A percentile compares a stretch with the other conserved stretches of the same genome.
phyloP scores from a whole-genome alignment of 139 green algal genomes.

The Microglena sp. region DNA sequence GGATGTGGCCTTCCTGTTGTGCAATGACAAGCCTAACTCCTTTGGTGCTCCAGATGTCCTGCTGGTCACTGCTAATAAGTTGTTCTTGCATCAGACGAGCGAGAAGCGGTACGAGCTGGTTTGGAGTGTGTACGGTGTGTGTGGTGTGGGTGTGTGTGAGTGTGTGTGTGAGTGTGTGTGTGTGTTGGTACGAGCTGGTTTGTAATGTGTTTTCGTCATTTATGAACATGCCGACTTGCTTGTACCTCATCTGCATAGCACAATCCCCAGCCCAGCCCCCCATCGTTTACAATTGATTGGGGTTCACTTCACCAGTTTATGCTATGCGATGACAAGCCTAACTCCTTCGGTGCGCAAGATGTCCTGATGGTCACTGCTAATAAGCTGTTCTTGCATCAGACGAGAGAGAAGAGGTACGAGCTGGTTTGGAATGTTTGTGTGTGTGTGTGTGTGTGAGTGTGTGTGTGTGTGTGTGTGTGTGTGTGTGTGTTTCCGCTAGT shows the following conservation, averaged over 20 bases:
- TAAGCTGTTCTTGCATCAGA: slow-evolving; percentile 2
- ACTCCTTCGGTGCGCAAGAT: slow-evolving; percentile 71
- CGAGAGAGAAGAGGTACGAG: slow-evolving; percentile 11
- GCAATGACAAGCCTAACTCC: slow-evolving; percentile 73
- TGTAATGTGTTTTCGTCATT: slow-evolving; percentile 43
- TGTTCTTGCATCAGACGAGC: slow-evolving; percentile 3
- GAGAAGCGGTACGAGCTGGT: slow-evolving; percentile 16
- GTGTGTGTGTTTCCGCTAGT: too few species aligned
- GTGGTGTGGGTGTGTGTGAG: too few species aligned
- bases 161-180: too few species aligned
- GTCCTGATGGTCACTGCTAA: slow-evolving; percentile 47
- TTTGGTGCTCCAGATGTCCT: slow-evolving; percentile 79
- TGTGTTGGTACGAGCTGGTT: too few species aligned
- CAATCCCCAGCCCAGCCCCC: too few species aligned
- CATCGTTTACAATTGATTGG: too few species aligned
- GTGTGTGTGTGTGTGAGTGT: too few species aligned
- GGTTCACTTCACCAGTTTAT: slow-evolving; percentile 36
- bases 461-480: too few species aligned
- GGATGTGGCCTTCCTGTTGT: slow-evolving; percentile 52
- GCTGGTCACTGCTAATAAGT: slow-evolving; percentile 23
- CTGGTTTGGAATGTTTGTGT: too few species aligned
- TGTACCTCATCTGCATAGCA: too few species aligned
- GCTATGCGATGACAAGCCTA: slow-evolving; percentile 75
- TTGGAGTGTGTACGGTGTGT: too few species aligned
- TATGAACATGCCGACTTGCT: too few species aligned